These are phyloP conservation scores for Mediolabrus comicus DNA, from an alignment of 108 stramenopile species.

Conservation along the genomic window DNA sequence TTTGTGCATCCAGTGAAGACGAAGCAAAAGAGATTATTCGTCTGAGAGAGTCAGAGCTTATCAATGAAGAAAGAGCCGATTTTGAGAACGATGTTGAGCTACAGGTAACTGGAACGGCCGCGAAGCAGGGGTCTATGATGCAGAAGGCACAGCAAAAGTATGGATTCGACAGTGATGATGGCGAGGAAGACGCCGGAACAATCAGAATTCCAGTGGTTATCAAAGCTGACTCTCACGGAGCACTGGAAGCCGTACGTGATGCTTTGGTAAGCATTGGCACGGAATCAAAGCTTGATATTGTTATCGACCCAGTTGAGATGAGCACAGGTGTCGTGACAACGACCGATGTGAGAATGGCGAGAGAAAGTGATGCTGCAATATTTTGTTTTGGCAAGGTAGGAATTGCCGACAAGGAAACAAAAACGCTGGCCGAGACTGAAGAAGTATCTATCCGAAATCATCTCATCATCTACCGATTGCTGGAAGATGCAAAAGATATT, in stretches of 20 bases:
- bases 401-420: conserved; percentile 49
- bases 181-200: conserved; percentile 23
- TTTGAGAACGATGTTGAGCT: conserved; percentile 31
- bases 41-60: conserved; percentile 43
- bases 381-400: conserved; percentile 72
- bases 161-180: conserved; percentile 30
- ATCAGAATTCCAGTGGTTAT: conserved; percentile 81
- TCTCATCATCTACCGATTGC: conserved; percentile 76
- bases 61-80: conserved; percentile 41
- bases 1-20: conserved; percentile 71
- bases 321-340: conserved; percentile 70
- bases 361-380: conserved; percentile 78
- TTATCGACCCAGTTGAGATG: conserved; percentile 71
- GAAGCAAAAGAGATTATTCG: conserved; percentile 66
- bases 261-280: conserved; percentile 59
- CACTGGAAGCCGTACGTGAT: conserved; percentile 74
- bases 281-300: conserved; percentile 59
- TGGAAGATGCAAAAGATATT: conserved; percentile 76
- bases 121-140: conserved; percentile 42
- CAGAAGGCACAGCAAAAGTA: conserved; percentile 38
- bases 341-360: conserved; percentile 76
- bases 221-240: conserved; percentile 85
- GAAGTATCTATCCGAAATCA: conserved; percentile 57
- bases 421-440: conserved; percentile 55
- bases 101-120: conserved; percentile 42